Percentiles rank a stretch among this genome's conserved stretches.
Conservation (phyloP, 2,329 filamentous ascomycete species). For the Penicillium sp. region DNA sequence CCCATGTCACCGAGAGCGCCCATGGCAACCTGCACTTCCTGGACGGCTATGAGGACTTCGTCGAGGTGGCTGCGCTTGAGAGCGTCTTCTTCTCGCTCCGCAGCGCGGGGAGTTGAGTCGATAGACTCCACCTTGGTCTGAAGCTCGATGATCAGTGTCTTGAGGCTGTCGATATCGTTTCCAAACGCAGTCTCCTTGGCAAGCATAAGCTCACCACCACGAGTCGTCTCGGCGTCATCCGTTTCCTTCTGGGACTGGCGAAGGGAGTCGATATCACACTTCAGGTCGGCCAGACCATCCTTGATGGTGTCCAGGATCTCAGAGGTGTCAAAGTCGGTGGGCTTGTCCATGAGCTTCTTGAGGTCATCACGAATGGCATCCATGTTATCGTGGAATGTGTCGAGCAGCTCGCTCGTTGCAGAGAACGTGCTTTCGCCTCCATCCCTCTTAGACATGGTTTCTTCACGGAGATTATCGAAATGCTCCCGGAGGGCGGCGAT, state of each 20-base stretch:
- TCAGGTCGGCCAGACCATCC: slow-evolving; percentile 73
- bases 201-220: slow-evolving; percentile 60
- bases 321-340: slow-evolving; percentile 79
- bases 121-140: slow-evolving; percentile 81
- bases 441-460: slow-evolving; percentile 54
- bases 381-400: slow-evolving; percentile 68
- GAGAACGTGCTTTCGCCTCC: slow-evolving; percentile 56
- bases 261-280: slow-evolving; percentile 75
- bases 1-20: slow-evolving; percentile 56
- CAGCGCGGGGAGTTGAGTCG: slow-evolving; percentile 50
- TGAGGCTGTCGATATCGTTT: slow-evolving; percentile 81
- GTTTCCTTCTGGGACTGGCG: slow-evolving; percentile 56
- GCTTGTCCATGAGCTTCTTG: slow-evolving; percentile 72
- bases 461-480: slow-evolving; percentile 47
- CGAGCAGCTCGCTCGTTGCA: slow-evolving; percentile 60
- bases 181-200: slow-evolving; percentile 56
- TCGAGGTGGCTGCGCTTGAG: slow-evolving; percentile 52
- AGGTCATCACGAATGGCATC: slow-evolving; percentile 76
- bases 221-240: slow-evolving; percentile 54
- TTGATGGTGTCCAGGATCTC: slow-evolving; percentile 88
- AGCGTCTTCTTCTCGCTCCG: slow-evolving; percentile 42
- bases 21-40: slow-evolving; percentile 62
- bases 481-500: slow-evolving; percentile 65
- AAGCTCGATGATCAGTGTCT: slow-evolving; percentile 78
- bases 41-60: slow-evolving; percentile 47